Base-by-base conservation (phyloP, 2,329 filamentous ascomycete genomes). In the Pezicula radicicola region DNA sequence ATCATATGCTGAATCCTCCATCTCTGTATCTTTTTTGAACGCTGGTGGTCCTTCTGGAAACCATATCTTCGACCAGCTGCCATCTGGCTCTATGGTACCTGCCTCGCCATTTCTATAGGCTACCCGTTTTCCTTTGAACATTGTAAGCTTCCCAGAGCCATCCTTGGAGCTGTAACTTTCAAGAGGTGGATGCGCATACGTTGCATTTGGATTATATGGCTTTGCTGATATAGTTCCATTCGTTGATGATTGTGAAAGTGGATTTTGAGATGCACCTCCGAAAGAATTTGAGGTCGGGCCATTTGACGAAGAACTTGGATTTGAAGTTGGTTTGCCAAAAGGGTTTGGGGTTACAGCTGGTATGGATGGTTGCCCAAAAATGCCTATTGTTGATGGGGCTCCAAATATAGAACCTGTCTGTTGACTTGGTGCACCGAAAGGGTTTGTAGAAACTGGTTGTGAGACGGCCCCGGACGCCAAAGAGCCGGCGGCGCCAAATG, bases 11-110 rank as follows among this genome's bases (percentile, higher is more conserved):
- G 80, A 77, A 2, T 74, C 68, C 0, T 76, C 76, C 2, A 81
- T 69, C 64, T 89, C 83, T 8, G 86, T 87, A 56, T 87, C 80
- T 56, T 77, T 77, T 48, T 80, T 81, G 55, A 83, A 84, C 6
- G 68, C 68, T 1, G 87, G 88, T 19, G 86, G 77, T 0, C 89
- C 90, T 43, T 85, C 73, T 0, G 88, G 87, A 65, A 89, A 91
- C 78, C 87, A 89, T 46, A 93, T 85, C 58, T 80, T 83, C 47
- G 79, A 75, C 72, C 79, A 82, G 1, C 70, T 76, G 33, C 82
- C 79, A 59, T 84, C 79, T 36, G 72, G 70, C 19, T 69, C 79
- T 55, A 57, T 75, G 58, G 75, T 73, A 48, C 73, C 81, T 0
- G 84, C 79, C 6, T 70, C 65, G 18, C 69, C 65, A 28, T 74